phyloP scores from a whole-genome alignment of 805 yeast species.

The Sugiyamaella qingdaonensis region DNA sequence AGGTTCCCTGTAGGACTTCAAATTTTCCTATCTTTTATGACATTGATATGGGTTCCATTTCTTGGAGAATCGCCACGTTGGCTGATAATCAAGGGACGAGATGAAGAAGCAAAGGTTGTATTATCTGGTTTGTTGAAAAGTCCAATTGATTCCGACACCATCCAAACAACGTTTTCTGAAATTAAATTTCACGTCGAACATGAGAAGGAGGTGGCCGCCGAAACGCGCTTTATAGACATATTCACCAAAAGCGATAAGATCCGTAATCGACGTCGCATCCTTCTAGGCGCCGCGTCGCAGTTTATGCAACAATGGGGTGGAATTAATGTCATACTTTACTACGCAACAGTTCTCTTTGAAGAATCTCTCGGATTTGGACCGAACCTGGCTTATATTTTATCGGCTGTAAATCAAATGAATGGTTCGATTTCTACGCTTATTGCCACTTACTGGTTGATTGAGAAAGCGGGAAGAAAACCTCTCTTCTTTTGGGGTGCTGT shows the following conservation, averaged over 20 bases:
- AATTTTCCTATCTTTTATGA: constrained; percentile 39
- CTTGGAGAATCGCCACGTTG: constrained; percentile 87
- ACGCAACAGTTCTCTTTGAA: constrained; percentile 15
- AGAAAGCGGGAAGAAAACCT: constrained; percentile 62
- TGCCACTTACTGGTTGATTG: constrained; percentile 34
- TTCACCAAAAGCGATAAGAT: constrained; percentile 39
- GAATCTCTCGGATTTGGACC: constrained; percentile 14
- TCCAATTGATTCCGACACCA: constrained; percentile 7
- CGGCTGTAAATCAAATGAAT: constrained; percentile 36
- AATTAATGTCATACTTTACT: constrained; percentile 52
- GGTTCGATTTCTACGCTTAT: constrained; percentile 61
- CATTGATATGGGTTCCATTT: constrained; percentile 38
- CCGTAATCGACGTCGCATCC: constrained; percentile 46
- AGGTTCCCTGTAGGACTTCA: constrained; percentile 24
- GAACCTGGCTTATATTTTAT: constrained; percentile 19
- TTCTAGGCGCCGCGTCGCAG: constrained; percentile 35
- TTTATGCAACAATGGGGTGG: constrained; percentile 86
- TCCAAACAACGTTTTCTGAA: constrained; percentile 17
- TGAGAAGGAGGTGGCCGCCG: constrained; percentile 7
- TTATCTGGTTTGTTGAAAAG: constrained; percentile 15
- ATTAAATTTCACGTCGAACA: constrained; percentile 16
- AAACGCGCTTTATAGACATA: constrained; percentile 25
- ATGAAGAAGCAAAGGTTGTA: constrained; percentile 51
- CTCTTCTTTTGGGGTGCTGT: constrained; percentile 65
- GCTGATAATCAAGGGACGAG: constrained; percentile 61